phyloP scores from a whole-genome alignment of 1,284 basidiomycete species.

The Entoloma clypeatum region DNA sequence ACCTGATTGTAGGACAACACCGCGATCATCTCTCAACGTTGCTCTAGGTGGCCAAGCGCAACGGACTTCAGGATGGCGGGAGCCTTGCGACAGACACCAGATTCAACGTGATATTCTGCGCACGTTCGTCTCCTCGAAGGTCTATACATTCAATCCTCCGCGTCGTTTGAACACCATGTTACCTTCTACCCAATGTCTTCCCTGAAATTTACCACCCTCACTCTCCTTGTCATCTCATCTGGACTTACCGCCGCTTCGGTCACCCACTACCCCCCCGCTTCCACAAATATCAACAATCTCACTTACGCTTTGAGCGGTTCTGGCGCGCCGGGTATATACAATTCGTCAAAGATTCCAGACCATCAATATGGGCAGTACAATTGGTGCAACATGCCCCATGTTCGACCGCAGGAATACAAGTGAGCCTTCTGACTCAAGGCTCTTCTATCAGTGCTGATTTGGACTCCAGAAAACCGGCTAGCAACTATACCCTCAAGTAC shows the following conservation, averaged over 20 bases:
- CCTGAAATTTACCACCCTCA: constrained; percentile 4
- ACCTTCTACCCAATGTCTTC: too few relatives aligned
- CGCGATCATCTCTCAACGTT: too few relatives aligned
- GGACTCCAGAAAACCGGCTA: constrained; percentile 27
- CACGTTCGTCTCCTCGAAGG: too few relatives aligned
- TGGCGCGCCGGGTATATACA: constrained; percentile 42
- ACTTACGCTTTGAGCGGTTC: constrained; percentile 36
- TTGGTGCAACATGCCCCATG: constrained; percentile 52
- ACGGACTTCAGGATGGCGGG: too few relatives aligned
- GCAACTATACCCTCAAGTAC: constrained; percentile 35
- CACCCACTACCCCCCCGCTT: constrained; percentile 36
- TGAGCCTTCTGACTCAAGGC: constrained; percentile 22
- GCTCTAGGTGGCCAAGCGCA: too few relatives aligned
- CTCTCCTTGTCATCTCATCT: constrained; percentile 5
- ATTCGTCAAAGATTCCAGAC: constrained; percentile 35
- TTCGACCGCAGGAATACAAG: constrained; percentile 39
- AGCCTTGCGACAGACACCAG: too few relatives aligned
- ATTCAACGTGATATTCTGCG: too few relatives aligned
- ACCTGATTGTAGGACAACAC: too few relatives aligned
- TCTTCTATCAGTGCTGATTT: constrained; percentile 1
- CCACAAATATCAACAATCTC: constrained; percentile 38
- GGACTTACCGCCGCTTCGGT: constrained; percentile 18
- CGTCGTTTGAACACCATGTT: too few relatives aligned
- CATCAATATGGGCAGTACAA: constrained; percentile 41
- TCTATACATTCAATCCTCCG: too few relatives aligned